Percentiles rank a stretch among this genome's conserved stretches.
Evolutionary conservation across 2,329 filamentous ascomycete genomes (phyloP).

Genomic region (Microthyrium microscopicum): DNA sequence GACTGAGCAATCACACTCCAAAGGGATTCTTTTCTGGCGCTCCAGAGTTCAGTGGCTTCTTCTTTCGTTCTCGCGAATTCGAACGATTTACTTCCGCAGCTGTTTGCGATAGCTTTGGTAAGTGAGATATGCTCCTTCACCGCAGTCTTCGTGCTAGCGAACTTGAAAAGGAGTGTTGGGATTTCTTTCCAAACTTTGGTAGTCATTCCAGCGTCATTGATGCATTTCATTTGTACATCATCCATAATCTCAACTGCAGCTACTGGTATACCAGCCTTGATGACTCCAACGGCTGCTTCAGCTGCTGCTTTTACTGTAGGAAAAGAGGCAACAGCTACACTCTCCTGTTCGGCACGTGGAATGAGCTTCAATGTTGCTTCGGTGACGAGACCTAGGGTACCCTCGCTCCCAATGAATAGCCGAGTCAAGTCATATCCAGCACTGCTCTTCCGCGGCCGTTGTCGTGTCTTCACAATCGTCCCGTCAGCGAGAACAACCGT

Average conservation of each 20-base stretch:
- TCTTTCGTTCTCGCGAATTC: constrained; percentile 49
- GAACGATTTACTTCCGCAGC: constrained; percentile 46
- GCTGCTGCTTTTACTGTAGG: constrained; percentile 53
- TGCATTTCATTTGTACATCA: constrained; percentile 70
- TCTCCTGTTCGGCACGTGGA: constrained; percentile 61
- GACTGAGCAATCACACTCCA: constrained; percentile 56
- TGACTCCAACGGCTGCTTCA: constrained; percentile 63
- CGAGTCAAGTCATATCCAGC: constrained; percentile 85
- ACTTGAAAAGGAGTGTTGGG: constrained; percentile 63
- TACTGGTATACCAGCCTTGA: constrained; percentile 64
- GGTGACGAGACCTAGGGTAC: constrained; percentile 78
- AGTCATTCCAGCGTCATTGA: constrained; percentile 50
- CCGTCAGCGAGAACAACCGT: constrained; percentile 85
- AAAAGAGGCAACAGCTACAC: constrained; percentile 59
- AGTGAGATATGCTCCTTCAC: constrained; percentile 66
- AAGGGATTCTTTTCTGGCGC: constrained; percentile 56
- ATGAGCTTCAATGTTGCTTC: constrained; percentile 82
- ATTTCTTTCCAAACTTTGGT: constrained; percentile 50
- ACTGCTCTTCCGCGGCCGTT: constrained; percentile 74
- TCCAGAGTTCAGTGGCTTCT: constrained; percentile 57
- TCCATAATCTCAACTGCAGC: constrained; percentile 89
- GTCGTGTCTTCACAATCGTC: constrained; percentile 75
- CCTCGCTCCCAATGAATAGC: constrained; percentile 80
- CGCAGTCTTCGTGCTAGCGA: constrained; percentile 46
- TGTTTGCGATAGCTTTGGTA: constrained; percentile 44